Percentiles rank a stretch among this genome's conserved stretches.
Evolutionary conservation across 441 rosid genomes (phyloP).

Genomic region (Arabidopsis hybrid): DNA sequence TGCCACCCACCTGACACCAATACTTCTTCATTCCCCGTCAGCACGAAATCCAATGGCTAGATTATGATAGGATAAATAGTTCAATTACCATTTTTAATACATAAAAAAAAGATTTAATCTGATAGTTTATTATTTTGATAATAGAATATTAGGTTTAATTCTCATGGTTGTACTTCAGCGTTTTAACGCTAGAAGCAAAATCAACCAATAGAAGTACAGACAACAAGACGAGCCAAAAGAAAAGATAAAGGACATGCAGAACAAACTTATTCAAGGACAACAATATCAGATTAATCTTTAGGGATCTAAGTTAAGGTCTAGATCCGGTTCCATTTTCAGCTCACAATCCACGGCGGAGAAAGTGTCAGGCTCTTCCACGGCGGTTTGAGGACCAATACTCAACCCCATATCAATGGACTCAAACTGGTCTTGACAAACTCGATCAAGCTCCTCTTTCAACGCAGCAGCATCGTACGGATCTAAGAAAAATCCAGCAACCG

Average conservation of each 20-base stretch:
- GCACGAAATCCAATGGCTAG: constrained; percentile 33
- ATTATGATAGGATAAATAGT: too few species aligned
- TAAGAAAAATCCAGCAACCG: constrained; percentile 36
- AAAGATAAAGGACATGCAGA: constrained; percentile 3
- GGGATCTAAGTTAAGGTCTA: constrained; percentile 66
- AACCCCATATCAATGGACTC: constrained; percentile 43
- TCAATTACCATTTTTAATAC: too few species aligned
- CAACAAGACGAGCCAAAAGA: background rate
- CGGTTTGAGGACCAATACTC: constrained; percentile 33
- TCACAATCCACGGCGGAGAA: constrained; percentile 54
- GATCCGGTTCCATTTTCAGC: constrained; percentile 44
- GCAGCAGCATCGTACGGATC: constrained; percentile 8
- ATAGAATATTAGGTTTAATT: too few species aligned
- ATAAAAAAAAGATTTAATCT: too few species aligned
- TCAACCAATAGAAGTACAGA: background rate
- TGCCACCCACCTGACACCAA: constrained; percentile 43
- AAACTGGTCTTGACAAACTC: constrained; percentile 38
- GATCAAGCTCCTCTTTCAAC: constrained; percentile 43
- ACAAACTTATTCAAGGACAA: background rate
- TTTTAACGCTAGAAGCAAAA: background rate
- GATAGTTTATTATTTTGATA: too few species aligned
- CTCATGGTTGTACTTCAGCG: too few species aligned
- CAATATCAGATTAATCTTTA: constrained; percentile 20
- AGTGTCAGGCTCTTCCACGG: constrained; percentile 50
- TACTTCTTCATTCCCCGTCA: constrained; percentile 42